A percentile compares a stretch with the other conserved stretches of the same genome.
Conservation (phyloP, 2,329 filamentous ascomycete species). For the Alternaria solani region DNA sequence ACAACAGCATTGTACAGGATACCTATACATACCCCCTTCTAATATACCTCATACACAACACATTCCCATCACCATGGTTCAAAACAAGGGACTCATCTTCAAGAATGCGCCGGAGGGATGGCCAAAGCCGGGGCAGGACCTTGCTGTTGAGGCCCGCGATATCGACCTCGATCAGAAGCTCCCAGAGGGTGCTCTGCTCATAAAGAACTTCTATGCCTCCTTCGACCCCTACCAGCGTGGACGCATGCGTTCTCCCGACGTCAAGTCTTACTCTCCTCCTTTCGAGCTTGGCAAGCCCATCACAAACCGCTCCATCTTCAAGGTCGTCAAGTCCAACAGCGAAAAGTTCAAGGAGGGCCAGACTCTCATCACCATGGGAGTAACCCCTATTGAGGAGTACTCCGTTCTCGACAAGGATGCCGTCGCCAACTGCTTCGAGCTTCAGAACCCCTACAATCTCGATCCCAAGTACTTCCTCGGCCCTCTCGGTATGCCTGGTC, state of each 20-base stretch:
- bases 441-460: conserved; percentile 75
- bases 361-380: conserved; percentile 62
- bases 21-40: conserved; percentile 4
- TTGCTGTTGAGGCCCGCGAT: conserved; percentile 70
- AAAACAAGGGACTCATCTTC: conserved; percentile 81
- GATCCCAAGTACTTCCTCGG: conserved; percentile 75
- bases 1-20: background rate
- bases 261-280: conserved; percentile 73
- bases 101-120: conserved; percentile 71
- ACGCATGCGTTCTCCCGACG: conserved; percentile 71
- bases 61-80: conserved; percentile 54
- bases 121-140: conserved; percentile 74
- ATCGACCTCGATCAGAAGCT: conserved; percentile 71
- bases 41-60: conserved; percentile 5
- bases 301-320: conserved; percentile 68
- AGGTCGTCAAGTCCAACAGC: conserved; percentile 74
- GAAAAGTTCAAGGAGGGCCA: conserved; percentile 72
- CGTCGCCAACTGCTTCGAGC: conserved; percentile 57
- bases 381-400: conserved; percentile 74
- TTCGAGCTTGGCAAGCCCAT: conserved; percentile 71
- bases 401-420: conserved; percentile 62
- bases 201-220: conserved; percentile 76
- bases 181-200: conserved; percentile 70
- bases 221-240: conserved; percentile 88
- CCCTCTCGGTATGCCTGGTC: conserved; percentile 78